phyloP scores from a whole-genome alignment of 371 early-diverging fungal species.

The Mortierella sp. region DNA sequence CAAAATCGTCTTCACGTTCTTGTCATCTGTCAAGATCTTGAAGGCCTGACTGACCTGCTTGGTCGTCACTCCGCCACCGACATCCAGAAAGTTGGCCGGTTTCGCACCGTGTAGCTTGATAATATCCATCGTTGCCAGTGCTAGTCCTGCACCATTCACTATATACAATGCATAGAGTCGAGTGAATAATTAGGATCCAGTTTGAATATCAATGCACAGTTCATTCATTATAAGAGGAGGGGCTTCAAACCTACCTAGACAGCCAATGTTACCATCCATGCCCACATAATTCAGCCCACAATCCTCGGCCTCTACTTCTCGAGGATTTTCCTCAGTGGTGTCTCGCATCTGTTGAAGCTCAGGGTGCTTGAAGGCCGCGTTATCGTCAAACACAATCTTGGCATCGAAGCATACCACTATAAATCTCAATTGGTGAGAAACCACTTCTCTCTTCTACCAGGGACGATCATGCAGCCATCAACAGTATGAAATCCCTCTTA shows the following conservation, averaged over 20 bases:
- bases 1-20: slow-evolving; percentile 71
- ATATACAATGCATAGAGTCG: neutral
- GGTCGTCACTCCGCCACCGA: slow-evolving; percentile 73
- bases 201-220: no score
- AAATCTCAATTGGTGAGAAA: neutral
- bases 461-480: neutral
- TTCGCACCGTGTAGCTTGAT: slow-evolving; percentile 75
- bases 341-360: slow-evolving; percentile 67
- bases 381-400: slow-evolving; percentile 78
- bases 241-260: slow-evolving; percentile 54
- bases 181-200: no score
- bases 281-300: slow-evolving; percentile 77
- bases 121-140: slow-evolving; percentile 82
- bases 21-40: slow-evolving; percentile 74
- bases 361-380: slow-evolving; percentile 74
- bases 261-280: slow-evolving; percentile 76
- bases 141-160: slow-evolving; percentile 79
- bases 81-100: slow-evolving; percentile 80
- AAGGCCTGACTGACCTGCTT: slow-evolving; percentile 75
- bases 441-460: no score
- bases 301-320: slow-evolving; percentile 73
- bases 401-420: slow-evolving; percentile 77
- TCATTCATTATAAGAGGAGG: neutral
- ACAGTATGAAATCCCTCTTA: slow-evolving; percentile 2
- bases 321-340: slow-evolving; percentile 72